phyloP scores from a whole-genome alignment of 176 grass and related monocot genomes.

The Ensete ventricosum region DNA sequence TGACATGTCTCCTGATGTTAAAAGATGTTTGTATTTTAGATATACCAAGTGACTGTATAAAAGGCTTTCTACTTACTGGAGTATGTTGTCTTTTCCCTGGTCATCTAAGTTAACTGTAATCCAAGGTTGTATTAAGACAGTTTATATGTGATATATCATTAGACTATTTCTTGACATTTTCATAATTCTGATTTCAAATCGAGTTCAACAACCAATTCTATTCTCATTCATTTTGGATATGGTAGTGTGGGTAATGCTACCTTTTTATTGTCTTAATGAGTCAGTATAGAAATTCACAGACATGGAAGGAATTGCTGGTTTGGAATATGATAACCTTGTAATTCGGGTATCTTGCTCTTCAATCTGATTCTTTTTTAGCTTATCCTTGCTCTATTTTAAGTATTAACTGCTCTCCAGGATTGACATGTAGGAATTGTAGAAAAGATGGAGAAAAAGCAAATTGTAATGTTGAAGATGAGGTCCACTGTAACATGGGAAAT shows the following conservation, averaged over 20 bases:
- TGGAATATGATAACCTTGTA: neutral
- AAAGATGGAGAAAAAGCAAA: conserved; percentile 24
- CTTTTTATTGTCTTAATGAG: neutral
- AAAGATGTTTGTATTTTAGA: too few species aligned
- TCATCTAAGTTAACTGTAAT: neutral
- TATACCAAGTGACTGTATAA: too few species aligned
- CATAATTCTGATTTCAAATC: neutral
- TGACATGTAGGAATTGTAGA: conserved; percentile 22
- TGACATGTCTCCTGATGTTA: too few species aligned
- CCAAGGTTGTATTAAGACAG: neutral
- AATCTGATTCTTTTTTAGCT: neutral
- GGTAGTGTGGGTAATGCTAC: neutral
- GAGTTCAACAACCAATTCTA: neutral
- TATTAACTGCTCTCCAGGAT: conserved; percentile 20
- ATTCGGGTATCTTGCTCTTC: neutral
- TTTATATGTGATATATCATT: neutral
- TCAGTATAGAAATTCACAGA: neutral
- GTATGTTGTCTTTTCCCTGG: neutral
- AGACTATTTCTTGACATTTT: neutral
- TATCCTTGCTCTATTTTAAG: neutral
- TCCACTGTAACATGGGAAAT: conserved; percentile 14
- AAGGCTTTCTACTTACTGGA: neutral
- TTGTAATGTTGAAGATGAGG: conserved; percentile 22
- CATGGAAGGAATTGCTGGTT: conserved; percentile 4
- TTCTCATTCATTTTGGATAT: neutral